These are phyloP conservation scores for Rhodamnia rubescens DNA, from an alignment of 345 rosid species.

Conservation along the genomic window DNA sequence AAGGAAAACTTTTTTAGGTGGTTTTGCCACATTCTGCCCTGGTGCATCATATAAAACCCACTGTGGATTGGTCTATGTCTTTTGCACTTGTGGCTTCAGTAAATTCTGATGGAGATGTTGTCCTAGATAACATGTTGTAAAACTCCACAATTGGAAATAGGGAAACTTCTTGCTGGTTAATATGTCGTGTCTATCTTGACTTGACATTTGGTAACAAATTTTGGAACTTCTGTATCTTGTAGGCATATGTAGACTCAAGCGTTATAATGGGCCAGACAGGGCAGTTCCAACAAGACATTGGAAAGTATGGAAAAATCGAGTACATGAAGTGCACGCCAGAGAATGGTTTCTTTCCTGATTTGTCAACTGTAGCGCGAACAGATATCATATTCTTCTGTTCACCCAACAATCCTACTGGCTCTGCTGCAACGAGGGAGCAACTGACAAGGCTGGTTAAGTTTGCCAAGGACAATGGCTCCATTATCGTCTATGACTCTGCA, in stretches of 20 bases:
- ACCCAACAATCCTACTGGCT: constrained; percentile 94
- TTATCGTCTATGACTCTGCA: constrained; percentile 87
- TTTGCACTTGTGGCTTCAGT: not conserved
- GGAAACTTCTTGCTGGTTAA: not conserved
- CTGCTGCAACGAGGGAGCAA: constrained; percentile 88
- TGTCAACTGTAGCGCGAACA: constrained; percentile 54
- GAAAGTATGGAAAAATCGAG: constrained; percentile 65
- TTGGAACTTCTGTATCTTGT: constrained; percentile 1
- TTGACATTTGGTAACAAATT: not conserved
- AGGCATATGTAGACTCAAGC: constrained; percentile 97
- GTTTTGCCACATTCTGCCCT: not conserved
- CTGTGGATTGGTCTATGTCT: not conserved
- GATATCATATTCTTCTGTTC: constrained; percentile 95
- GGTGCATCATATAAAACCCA: not conserved
- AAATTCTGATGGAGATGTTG: not conserved
- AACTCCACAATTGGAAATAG: not conserved
- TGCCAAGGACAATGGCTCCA: constrained; percentile 87
- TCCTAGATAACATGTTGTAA: not conserved
- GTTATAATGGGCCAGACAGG: constrained; percentile 97
- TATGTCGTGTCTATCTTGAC: not conserved
- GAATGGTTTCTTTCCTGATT: constrained; percentile 91
- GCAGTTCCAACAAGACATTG: constrained; percentile 45
- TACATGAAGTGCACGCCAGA: constrained; percentile 96
- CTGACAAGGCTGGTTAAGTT: constrained; percentile 59
- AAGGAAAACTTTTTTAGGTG: not conserved